Base-by-base conservation (phyloP, 768 basidiomycete species). In the Tephrocybe rancida region DNA sequence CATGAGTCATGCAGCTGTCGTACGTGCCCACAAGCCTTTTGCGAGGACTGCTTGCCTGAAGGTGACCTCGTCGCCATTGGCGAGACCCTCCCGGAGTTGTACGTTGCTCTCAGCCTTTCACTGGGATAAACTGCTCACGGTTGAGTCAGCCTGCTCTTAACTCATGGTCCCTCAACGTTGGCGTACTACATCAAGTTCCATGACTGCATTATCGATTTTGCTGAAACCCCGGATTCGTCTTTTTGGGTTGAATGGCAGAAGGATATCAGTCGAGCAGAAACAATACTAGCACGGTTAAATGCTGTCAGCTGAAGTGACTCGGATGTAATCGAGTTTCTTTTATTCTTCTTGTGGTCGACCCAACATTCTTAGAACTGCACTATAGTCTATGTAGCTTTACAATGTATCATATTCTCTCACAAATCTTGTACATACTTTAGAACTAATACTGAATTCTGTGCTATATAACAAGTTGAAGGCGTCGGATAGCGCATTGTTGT, bases 11-110 rank as follows among this genome's bases (percentile, higher is more conserved):
- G 18, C 46, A 84, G 83, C 55, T 86, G 84, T 56, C 81, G 78
- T 52, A 84, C 82, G 0, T 86, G 85, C 61, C 76, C 80, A 14
- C 66, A 73, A 48, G 82, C 85, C 1, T 82, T 79, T 55, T 86
- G 85, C 64, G 82, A 85, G 49, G 85, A 86, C 57, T 86, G 85
- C 62, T 55, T 86, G 35, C 78, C 81, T 4, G 57, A 64, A 2
- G 80, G 75, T 3, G 76, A 82, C 4, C 67, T 83, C 29, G 75
- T 77, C 26, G 71, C 78, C 13, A 66, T 86, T 34, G 84, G 84
- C 3, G 82, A 85, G 3, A 65, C 67, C 1, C 58, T 86, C 5
- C 84, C 85, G 14, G 83, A 86, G 65, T 80, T 85, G 82, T 83
- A 57, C 50, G 81, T 68, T 16, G 48, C 47, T 14, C 26, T 26